Evolutionary conservation across 371 early-diverging fungal species (phyloP).

Genomic region (Mortierella sp.): DNA sequence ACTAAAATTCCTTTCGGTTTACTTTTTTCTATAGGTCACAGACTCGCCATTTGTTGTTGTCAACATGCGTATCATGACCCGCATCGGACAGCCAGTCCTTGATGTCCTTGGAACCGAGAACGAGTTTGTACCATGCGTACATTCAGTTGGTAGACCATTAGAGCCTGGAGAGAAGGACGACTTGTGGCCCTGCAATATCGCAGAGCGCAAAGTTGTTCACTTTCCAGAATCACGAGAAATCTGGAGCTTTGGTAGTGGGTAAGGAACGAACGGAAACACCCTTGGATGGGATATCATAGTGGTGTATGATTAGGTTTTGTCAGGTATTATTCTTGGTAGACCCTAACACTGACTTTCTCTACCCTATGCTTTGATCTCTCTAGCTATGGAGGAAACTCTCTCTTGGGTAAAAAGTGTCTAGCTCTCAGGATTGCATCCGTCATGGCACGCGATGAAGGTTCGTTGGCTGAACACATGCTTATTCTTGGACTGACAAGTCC

Average conservation of each 20-base stretch:
- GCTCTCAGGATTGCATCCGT: conserved; percentile 58
- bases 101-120: conserved; percentile 48
- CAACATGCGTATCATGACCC: conserved; percentile 59
- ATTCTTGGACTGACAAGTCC: conserved; percentile 57
- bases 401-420: conserved; percentile 58
- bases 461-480: conserved; percentile 60
- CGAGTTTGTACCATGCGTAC: conserved; percentile 58
- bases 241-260: conserved; percentile 58
- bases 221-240: conserved; percentile 60
- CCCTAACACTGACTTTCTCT: background rate
- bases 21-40: conserved; percentile 31
- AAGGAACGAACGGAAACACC: background rate
- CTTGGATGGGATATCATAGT: background rate
- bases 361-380: background rate
- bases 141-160: conserved; percentile 56
- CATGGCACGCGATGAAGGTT: conserved; percentile 58
- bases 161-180: conserved; percentile 54
- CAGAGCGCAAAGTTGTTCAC: conserved; percentile 55
- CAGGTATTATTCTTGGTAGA: too few relatives aligned
- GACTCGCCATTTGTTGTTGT: conserved; percentile 59
- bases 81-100: conserved; percentile 54
- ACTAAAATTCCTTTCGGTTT: background rate
- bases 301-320: too few relatives aligned
- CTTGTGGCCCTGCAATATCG: conserved; percentile 58
- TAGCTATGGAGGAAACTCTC: conserved; percentile 59